Percentiles rank a stretch among this genome's conserved stretches.
phyloP scores from a whole-genome alignment of 768 basidiomycete genomes.

The Lactarius pseudohatsudake region DNA sequence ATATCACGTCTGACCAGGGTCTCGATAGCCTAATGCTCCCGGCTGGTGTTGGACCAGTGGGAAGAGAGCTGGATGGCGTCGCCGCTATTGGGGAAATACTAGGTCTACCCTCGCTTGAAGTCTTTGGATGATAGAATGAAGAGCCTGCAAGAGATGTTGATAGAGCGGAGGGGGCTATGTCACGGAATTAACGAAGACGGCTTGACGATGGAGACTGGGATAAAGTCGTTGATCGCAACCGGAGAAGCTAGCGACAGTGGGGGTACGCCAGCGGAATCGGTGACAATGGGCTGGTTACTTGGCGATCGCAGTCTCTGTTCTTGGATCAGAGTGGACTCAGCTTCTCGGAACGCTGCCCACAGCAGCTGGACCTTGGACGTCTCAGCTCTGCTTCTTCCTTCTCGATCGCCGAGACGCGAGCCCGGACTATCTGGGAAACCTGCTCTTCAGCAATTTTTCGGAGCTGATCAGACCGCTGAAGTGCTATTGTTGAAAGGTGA shows the following conservation, averaged over 20 bases:
- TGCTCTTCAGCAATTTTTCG: constrained; percentile 60
- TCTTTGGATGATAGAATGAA: constrained; percentile 53
- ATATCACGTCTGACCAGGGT: constrained; percentile 49
- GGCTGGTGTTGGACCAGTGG: constrained; percentile 21
- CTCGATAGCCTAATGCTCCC: constrained; percentile 29
- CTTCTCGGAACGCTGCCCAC: constrained; percentile 60
- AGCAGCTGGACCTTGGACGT: constrained; percentile 57
- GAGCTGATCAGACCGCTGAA: constrained; percentile 51
- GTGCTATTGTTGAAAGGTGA: constrained; percentile 61
- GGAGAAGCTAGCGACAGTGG: constrained; percentile 26
- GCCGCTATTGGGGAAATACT: constrained; percentile 23
- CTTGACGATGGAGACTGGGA: constrained; percentile 46
- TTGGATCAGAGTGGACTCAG: constrained; percentile 45
- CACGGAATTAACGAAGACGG: constrained; percentile 43
- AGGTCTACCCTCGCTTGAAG: constrained; percentile 31
- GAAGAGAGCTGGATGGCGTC: constrained; percentile 14
- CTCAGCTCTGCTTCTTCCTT: constrained; percentile 53
- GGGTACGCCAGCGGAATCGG: constrained; percentile 1
- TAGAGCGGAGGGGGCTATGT: constrained; percentile 50
- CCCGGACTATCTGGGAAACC: constrained; percentile 50
- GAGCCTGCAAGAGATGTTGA: constrained; percentile 69
- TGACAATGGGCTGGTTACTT: constrained; percentile 8
- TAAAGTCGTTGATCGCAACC: constrained; percentile 54
- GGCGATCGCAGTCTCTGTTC: constrained; percentile 35
- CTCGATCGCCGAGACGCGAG: constrained; percentile 57